These are phyloP conservation scores for Elymus sibiricus DNA, from an alignment of 176 grass and related monocot species.

Conservation along the genomic window DNA sequence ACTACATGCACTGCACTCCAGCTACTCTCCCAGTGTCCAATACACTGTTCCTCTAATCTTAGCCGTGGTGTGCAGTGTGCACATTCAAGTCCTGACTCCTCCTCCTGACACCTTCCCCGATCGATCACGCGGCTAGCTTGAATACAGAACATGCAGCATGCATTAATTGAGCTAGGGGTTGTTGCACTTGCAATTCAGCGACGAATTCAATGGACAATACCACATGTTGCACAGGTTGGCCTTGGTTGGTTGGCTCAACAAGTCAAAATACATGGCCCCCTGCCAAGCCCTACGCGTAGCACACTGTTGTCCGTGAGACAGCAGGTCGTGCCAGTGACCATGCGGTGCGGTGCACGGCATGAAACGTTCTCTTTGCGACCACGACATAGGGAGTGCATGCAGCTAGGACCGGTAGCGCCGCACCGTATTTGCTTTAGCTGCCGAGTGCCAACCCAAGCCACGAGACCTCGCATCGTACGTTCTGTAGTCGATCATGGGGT, in stretches of 20 bases:
- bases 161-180: not conserved
- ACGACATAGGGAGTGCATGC: no score
- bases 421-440: no score
- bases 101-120: not conserved
- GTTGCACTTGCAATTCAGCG: not conserved
- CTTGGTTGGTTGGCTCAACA: not conserved
- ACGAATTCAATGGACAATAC: not conserved
- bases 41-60: not conserved
- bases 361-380: no score
- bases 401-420: no score
- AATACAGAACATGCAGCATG: constrained; percentile 5
- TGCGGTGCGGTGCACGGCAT: no score
- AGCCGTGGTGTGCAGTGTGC: not conserved
- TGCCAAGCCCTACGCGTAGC: not conserved
- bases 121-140: not conserved
- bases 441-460: no score
- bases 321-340: no score
- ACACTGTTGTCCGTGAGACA: not conserved
- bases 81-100: not conserved
- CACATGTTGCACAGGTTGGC: not conserved
- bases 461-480: no score
- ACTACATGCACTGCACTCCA: not conserved
- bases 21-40: not conserved
- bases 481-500: no score
- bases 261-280: not conserved